phyloP scores from a whole-genome alignment of 495 filamentous ascomycete species.

The Neurospora sp. region DNA sequence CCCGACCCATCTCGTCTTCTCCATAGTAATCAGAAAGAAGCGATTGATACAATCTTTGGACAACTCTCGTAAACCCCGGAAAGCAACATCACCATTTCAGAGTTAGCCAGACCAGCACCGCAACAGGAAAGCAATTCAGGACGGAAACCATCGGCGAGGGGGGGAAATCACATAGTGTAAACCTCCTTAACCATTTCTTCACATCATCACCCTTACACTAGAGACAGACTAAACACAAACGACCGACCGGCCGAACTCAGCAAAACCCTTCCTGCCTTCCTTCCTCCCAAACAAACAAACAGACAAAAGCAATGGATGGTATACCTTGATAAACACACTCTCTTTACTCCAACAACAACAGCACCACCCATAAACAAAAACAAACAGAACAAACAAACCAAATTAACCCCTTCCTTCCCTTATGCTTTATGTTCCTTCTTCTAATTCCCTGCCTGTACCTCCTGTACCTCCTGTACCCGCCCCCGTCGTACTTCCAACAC shows the following conservation, averaged over 20 bases:
- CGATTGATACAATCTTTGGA: background rate
- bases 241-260: background rate
- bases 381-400: background rate
- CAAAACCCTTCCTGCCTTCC: background rate
- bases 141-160: background rate
- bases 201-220: background rate
- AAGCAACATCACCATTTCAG: background rate
- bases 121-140: background rate
- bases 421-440: no score
- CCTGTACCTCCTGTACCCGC: no score
- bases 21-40: background rate
- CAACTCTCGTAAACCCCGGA: background rate
- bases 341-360: background rate
- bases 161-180: background rate
- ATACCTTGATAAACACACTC: background rate
- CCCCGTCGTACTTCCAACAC: no score
- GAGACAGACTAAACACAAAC: background rate
- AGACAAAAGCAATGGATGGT: background rate
- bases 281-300: background rate
- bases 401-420: no score
- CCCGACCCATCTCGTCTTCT: background rate
- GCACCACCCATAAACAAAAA: background rate
- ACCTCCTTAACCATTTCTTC: background rate
- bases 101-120: background rate
- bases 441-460: no score